These are phyloP conservation scores for Rasamsonia emersonii DNA, from an alignment of 2,329 filamentous ascomycete species.

Conservation along the genomic window DNA sequence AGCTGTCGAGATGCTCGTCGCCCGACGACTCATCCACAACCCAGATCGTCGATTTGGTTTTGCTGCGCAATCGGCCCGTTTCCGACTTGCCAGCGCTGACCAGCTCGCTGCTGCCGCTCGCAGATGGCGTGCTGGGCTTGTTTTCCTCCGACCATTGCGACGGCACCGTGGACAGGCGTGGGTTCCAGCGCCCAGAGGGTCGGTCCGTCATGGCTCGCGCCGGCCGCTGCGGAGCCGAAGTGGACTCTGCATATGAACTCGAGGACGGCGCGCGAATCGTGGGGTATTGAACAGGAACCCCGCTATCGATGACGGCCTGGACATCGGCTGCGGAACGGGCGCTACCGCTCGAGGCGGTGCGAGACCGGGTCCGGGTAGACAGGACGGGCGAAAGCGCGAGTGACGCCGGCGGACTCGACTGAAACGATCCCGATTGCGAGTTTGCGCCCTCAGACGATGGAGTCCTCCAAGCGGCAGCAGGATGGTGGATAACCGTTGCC, in stretches of 20 bases:
- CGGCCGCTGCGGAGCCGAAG: conserved; percentile 14
- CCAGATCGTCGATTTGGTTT: conserved; percentile 24
- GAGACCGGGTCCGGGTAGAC: conserved; percentile 23
- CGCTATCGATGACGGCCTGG: conserved; percentile 27
- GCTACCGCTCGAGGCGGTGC: conserved; percentile 25
- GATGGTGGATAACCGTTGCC: conserved; percentile 32
- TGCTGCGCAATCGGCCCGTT: conserved; percentile 16
- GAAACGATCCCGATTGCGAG: conserved; percentile 28
- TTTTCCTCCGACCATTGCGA: conserved; percentile 34
- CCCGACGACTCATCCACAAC: conserved; percentile 24
- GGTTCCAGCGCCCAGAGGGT: conserved; percentile 30
- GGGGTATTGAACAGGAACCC: conserved; percentile 30
- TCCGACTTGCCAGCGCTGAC: conserved; percentile 13
- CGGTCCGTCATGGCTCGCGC: conserved; percentile 26
- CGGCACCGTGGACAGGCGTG: conserved; percentile 37
- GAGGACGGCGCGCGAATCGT: conserved; percentile 29
- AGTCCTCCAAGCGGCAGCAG: conserved; percentile 22
- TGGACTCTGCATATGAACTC: conserved; percentile 32
- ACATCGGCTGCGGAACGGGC: conserved; percentile 27
- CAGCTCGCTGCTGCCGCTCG: conserved; percentile 13
- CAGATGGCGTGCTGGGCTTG: conserved; percentile 17
- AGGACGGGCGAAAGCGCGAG: conserved; percentile 16
- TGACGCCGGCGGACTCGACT: conserved; percentile 32
- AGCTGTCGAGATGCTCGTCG: conserved; percentile 27
- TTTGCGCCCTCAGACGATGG: conserved; percentile 25